Conservation (phyloP, 371 early-diverging fungal species). For the Lichtheimia hyalospora region DNA sequence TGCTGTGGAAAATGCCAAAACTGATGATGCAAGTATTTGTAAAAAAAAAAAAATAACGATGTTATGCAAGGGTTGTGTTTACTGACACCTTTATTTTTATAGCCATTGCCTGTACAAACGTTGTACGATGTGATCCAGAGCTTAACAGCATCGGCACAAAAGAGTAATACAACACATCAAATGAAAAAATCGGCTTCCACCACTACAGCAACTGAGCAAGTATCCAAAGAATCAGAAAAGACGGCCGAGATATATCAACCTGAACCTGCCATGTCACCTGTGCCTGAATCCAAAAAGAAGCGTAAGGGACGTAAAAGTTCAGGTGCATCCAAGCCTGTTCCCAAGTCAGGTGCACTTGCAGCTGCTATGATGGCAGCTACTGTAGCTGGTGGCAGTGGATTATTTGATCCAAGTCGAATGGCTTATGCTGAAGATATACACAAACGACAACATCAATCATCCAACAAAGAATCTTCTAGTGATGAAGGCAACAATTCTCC, state of each 20-base stretch:
- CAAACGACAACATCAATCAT: constrained; percentile 3
- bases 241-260: constrained; percentile 19
- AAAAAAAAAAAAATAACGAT: not conserved
- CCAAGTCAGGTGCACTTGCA: constrained; percentile 48
- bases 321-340: constrained; percentile 23
- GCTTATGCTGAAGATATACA: constrained; percentile 15
- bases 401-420: constrained; percentile 34
- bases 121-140: constrained; percentile 43
- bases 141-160: constrained; percentile 35
- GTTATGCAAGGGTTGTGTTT: not conserved
- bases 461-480: not conserved
- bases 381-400: constrained; percentile 43
- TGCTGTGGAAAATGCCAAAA: constrained; percentile 43
- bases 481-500: constrained; percentile 2
- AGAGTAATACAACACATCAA: constrained; percentile 21
- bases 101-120: constrained; percentile 39
- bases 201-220: constrained; percentile 3
- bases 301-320: constrained; percentile 36
- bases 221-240: constrained; percentile 1
- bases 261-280: constrained; percentile 17
- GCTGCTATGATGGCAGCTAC: constrained; percentile 57
- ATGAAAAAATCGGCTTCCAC: constrained; percentile 14
- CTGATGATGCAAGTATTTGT: constrained; percentile 16
- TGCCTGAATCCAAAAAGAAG: constrained; percentile 28
- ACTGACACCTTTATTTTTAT: not conserved